phyloP scores from a whole-genome alignment of 164 flowering plant genomes.

The Tinospora cordifolia region DNA sequence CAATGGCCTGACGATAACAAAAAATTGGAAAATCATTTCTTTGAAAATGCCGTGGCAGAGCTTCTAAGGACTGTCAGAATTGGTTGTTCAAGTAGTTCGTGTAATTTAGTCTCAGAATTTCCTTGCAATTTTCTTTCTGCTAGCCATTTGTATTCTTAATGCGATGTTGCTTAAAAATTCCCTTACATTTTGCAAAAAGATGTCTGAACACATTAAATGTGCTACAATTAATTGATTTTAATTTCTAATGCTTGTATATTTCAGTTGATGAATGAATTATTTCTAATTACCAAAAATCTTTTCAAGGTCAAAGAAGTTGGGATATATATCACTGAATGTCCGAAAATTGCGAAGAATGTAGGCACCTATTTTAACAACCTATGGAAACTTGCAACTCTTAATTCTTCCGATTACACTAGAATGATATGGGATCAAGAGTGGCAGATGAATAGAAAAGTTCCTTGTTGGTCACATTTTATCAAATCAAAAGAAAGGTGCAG shows the following conservation, averaged over 20 bases:
- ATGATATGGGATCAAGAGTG: constrained; percentile 63
- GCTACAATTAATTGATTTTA: too few species aligned
- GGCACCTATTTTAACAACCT: constrained; percentile 61
- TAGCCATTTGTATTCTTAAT: too few species aligned
- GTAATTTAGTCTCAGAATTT: too few species aligned
- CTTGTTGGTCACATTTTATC: constrained; percentile 95
- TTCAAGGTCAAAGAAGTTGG: constrained; percentile 95
- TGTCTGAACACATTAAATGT: too few species aligned
- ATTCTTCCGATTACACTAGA: constrained; percentile 54
- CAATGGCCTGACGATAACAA: too few species aligned
- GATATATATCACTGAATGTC: constrained; percentile 68
- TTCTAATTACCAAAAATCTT: neutral
- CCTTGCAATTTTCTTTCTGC: too few species aligned
- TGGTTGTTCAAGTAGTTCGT: too few species aligned
- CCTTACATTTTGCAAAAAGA: too few species aligned
- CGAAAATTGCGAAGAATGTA: constrained; percentile 49
- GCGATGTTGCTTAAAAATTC: too few species aligned
- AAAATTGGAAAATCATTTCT: too few species aligned
- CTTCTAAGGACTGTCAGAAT: too few species aligned
- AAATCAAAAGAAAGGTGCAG: constrained; percentile 51
- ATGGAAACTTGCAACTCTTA: constrained; percentile 65
- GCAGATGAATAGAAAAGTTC: constrained; percentile 69
- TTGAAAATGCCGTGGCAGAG: too few species aligned
- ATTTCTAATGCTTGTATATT: neutral
- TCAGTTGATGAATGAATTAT: neutral